Percentiles rank a stretch among this genome's conserved stretches.
These are phyloP conservation scores for Diospyros lotus DNA, from an alignment of 148 eudicot species.

Conservation along the genomic window DNA sequence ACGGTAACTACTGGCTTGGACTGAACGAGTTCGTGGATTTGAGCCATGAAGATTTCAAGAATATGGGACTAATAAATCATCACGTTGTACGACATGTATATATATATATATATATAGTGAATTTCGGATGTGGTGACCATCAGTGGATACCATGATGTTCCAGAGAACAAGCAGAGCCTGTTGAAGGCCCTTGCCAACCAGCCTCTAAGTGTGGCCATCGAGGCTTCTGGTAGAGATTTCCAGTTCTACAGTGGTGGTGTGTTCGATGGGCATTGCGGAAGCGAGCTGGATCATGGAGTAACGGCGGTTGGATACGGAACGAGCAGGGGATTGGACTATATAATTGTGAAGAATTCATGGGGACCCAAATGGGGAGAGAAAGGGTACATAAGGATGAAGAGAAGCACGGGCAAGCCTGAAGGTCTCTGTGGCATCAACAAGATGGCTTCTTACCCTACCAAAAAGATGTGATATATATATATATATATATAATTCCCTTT, in stretches of 20 bases:
- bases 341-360: conserved; percentile 96
- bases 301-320: conserved; percentile 92
- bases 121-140: conserved; percentile 56
- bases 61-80: no score
- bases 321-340: conserved; percentile 63
- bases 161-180: conserved; percentile 62
- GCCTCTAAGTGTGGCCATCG: conserved; percentile 88
- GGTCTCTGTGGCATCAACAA: conserved; percentile 87
- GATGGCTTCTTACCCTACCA: conserved; percentile 94
- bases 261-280: conserved; percentile 93
- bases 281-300: conserved; percentile 85
- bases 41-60: conserved; percentile 91
- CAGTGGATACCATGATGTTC: conserved; percentile 86
- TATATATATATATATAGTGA: conserved; percentile 19
- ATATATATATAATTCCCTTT: no score
- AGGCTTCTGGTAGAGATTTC: conserved; percentile 91
- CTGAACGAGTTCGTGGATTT: conserved; percentile 86
- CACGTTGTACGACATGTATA: no score
- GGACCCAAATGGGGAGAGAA: conserved; percentile 97
- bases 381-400: conserved; percentile 86
- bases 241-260: conserved; percentile 99
- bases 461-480: conserved; percentile 36
- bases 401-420: conserved; percentile 70
- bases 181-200: conserved; percentile 94
- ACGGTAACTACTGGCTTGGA: conserved; percentile 82